A percentile compares a stretch with the other conserved stretches of the same genome.
Conservation (phyloP, 306 rosid species). For the Dalbergia cultrata region DNA sequence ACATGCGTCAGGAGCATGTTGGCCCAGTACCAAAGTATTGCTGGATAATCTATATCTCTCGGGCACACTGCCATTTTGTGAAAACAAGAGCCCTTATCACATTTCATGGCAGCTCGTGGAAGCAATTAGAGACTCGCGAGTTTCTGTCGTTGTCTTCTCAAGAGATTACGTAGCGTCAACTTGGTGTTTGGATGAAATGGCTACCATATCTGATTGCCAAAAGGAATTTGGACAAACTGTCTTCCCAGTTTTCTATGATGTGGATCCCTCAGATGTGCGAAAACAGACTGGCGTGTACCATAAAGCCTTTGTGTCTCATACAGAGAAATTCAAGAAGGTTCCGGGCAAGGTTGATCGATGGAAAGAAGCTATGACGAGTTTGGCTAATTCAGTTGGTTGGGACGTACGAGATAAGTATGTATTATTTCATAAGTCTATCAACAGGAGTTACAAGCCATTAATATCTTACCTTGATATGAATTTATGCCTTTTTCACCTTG, state of each 20-base stretch:
- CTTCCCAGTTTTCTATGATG: constrained; percentile 14
- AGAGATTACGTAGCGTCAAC: neutral
- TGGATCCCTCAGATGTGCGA: neutral
- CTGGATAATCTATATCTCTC: constrained; percentile 36
- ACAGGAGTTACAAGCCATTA: too few relatives aligned
- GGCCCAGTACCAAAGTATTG: neutral
- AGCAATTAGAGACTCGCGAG: neutral
- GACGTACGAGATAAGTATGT: neutral
- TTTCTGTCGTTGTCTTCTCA: neutral
- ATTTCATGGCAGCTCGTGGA: neutral
- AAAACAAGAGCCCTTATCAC: constrained; percentile 14
- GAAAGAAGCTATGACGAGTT: neutral
- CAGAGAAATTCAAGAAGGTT: neutral
- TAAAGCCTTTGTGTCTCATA: neutral
- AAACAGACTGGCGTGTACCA: neutral
- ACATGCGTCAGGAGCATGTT: neutral
- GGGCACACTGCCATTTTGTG: constrained; percentile 20
- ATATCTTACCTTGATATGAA: too few relatives aligned
- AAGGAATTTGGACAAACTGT: neutral
- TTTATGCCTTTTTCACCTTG: too few relatives aligned
- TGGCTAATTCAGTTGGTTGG: neutral
- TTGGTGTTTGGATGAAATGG: constrained; percentile 23
- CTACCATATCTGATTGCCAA: neutral
- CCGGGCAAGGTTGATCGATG: neutral
- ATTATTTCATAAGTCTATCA: neutral